Conservation (phyloP, 2,329 filamentous ascomycete genomes). For the Periconia macrospinosa region DNA sequence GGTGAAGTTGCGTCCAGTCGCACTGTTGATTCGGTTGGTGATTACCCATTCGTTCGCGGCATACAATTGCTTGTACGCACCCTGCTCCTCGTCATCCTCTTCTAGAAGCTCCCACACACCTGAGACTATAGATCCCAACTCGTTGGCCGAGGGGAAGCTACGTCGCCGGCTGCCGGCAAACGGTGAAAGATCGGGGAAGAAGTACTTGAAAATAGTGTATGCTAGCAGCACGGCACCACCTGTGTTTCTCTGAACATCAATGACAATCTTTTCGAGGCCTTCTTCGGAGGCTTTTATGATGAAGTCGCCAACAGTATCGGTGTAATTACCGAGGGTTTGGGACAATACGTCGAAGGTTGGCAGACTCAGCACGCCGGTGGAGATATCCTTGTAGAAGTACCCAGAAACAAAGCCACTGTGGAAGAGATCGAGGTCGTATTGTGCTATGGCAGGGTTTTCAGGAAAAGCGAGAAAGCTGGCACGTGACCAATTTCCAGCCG, state of each 20-base stretch:
- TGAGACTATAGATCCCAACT: slow-evolving; percentile 4
- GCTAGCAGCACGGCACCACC: slow-evolving; percentile 50
- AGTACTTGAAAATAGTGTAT: slow-evolving; percentile 47
- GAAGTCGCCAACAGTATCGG: slow-evolving; percentile 40
- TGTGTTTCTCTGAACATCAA: slow-evolving; percentile 61
- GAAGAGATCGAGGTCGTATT: slow-evolving; percentile 15
- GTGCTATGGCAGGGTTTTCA: slow-evolving; percentile 15
- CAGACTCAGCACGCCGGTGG: slow-evolving; percentile 47
- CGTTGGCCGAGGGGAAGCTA: slow-evolving; percentile 36
- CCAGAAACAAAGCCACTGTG: slow-evolving; percentile 35
- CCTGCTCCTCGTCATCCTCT: slow-evolving; percentile 2
- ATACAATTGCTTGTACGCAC: slow-evolving; percentile 2
- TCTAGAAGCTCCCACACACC: slow-evolving; percentile 6
- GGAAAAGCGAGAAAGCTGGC: slow-evolving; percentile 23
- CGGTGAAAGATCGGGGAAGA: slow-evolving; percentile 48
- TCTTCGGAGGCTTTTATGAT: slow-evolving; percentile 46
- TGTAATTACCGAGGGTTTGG: slow-evolving; percentile 15
- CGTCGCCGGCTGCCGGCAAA: slow-evolving; percentile 49
- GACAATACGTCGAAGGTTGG: slow-evolving; percentile 33
- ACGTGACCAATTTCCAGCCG: slow-evolving; percentile 15
- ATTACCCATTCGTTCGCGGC: slow-evolving; percentile 14
- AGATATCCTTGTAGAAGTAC: slow-evolving; percentile 43
- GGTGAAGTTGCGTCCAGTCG: slow-evolving; percentile 32
- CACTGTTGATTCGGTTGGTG: slow-evolving; percentile 14
- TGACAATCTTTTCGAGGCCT: slow-evolving; percentile 58